Conservation (phyloP, 2,329 filamentous ascomycete genomes). For the Aspergillus costaricaensis region DNA sequence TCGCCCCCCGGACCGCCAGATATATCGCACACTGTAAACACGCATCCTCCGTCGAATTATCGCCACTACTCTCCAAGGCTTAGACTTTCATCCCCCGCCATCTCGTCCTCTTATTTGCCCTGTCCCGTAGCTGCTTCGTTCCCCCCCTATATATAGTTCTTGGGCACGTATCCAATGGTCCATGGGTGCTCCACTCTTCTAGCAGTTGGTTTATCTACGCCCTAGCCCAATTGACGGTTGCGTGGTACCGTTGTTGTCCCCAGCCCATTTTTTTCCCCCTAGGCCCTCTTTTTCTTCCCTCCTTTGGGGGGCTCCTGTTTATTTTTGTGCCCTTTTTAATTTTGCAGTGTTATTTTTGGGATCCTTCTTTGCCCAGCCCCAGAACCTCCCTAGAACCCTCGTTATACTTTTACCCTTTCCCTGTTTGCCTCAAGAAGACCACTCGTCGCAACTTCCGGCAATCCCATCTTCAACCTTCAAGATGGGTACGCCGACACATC, state of each 20-base stretch:
- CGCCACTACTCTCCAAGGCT: slow-evolving; percentile 7
- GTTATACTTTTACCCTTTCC: not conserved
- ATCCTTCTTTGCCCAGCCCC: not conserved
- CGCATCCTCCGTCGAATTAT: not conserved
- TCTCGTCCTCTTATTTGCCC: not conserved
- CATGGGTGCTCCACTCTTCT: slow-evolving; percentile 3
- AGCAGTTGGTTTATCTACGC: slow-evolving; percentile 7
- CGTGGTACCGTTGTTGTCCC: slow-evolving; percentile 7
- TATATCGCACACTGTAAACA: not conserved
- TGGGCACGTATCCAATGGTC: slow-evolving; percentile 5
- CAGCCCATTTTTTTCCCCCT: slow-evolving; percentile 1
- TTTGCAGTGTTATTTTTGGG: slow-evolving; percentile 9
- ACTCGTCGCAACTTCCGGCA: not conserved
- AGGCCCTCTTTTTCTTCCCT: not conserved
- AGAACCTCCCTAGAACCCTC: slow-evolving; percentile 3
- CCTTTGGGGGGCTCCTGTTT: slow-evolving; percentile 2
- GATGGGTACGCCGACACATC: slow-evolving; percentile 5
- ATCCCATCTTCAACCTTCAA: slow-evolving; percentile 6
- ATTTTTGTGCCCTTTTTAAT: slow-evolving; percentile 8
- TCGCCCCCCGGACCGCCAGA: not conserved
- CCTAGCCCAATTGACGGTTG: slow-evolving; percentile 3
- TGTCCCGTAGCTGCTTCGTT: not conserved
- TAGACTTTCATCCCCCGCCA: not conserved
- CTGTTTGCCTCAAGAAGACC: slow-evolving; percentile 1
- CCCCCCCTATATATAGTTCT: slow-evolving; percentile 11